Evolutionary conservation across 2,329 filamentous ascomycete genomes (phyloP), one percentile per base, ranked within the genome.

Genomic region (Knufia fluminis): DNA sequence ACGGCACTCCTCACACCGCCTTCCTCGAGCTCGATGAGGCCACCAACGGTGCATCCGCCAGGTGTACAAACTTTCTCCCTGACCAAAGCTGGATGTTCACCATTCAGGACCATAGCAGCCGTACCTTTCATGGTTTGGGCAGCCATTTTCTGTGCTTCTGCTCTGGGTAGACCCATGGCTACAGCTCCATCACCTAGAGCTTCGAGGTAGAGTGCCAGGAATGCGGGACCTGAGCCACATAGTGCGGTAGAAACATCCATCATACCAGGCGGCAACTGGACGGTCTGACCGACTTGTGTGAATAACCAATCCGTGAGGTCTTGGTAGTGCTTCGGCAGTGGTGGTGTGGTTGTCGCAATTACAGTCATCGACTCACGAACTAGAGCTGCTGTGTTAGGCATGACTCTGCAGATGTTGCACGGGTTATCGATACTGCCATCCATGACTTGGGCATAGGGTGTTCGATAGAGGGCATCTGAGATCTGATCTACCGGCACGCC

Each of bases 281-380:
- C 52, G 38, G 55, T 54, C 7, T 63, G 61, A 3, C 71, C 71
- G 22, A 73, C 65, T 2, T 71, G 70, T 9, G 68, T 71, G 64
- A 83, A 82, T 31, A 82, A 77, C 67, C 77, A 80, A 19, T 68
- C 68, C 1, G 78, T 68, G 4, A 80, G 63, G 16, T 61, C 59
- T 7, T 65, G 57, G 47, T 70, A 69, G 10, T 68, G 61, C 1
- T 66, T 56, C 2, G 66, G 61, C 1, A 78, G 66, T 3, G 75
- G 71, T 1, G 74, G 72, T 2, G 65, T 67, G 1, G 68, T 65
- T 1, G 75, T 80, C 42, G 79, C 81, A 57, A 94, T 83, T 48
- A 92, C 80, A 3, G 83, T 91, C 85, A 92, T 92, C 58, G 79
- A 82, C 66, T 94, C 83, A 41, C 86, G 72, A 51, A 94, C 83